phyloP scores from a whole-genome alignment of 495 filamentous ascomycete species.

The Penicillium crystallinum region DNA sequence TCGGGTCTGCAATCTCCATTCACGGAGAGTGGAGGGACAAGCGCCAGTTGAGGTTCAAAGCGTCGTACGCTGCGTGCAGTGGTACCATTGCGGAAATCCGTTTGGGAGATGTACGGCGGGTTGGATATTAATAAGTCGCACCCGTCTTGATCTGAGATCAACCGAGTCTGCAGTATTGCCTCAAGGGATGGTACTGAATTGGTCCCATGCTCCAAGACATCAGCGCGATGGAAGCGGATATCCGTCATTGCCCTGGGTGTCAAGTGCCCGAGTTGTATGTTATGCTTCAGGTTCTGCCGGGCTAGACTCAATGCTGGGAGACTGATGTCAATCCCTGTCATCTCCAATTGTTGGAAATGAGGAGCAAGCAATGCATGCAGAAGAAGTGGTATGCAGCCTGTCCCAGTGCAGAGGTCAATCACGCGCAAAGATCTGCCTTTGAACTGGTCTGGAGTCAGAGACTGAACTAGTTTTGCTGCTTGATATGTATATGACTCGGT shows the following conservation, averaged over 20 bases:
- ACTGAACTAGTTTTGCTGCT: constrained; percentile 46
- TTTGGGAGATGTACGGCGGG: constrained; percentile 80
- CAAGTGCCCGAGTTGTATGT: constrained; percentile 31
- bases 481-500: constrained; percentile 64
- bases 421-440: constrained; percentile 44
- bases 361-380: constrained; percentile 52
- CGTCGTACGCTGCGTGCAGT: constrained; percentile 70
- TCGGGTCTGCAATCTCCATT: constrained; percentile 12
- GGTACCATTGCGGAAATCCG: constrained; percentile 47
- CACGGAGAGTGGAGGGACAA: constrained; percentile 56
- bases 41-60: constrained; percentile 71
- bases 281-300: constrained; percentile 52
- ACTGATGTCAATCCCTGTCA: constrained; percentile 40
- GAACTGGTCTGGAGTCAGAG: background rate
- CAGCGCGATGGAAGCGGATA: constrained; percentile 47
- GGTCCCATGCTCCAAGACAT: constrained; percentile 46
- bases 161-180: background rate
- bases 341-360: constrained; percentile 22
- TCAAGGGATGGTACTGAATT: constrained; percentile 8
- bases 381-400: constrained; percentile 82
- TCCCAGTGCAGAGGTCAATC: constrained; percentile 84
- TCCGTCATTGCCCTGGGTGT: constrained; percentile 23
- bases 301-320: constrained; percentile 57
- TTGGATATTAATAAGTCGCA: constrained; percentile 81
- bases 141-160: background rate